phyloP scores from a whole-genome alignment of 78 protist species.

The Dictyostelium purpureum region DNA sequence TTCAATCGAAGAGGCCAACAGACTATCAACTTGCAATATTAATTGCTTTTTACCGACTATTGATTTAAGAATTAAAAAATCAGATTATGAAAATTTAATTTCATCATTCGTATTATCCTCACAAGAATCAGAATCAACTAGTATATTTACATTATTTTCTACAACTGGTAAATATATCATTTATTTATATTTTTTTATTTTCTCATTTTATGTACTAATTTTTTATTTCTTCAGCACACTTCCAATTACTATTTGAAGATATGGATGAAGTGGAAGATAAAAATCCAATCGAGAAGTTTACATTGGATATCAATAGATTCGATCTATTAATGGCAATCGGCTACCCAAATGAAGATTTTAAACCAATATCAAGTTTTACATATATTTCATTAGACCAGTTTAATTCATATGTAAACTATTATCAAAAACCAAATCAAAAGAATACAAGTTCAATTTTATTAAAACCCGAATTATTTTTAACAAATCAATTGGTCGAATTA shows the following conservation, averaged over 20 bases:
- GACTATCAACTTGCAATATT: neutral
- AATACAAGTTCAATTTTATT: neutral
- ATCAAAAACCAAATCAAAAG: slow-evolving; percentile 7
- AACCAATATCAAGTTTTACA: slow-evolving; percentile 17
- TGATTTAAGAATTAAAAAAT: neutral
- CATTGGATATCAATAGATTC: neutral
- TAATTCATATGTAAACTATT: neutral
- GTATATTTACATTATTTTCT: slow-evolving; percentile 12
- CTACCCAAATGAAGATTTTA: slow-evolving; percentile 8
- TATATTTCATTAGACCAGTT: slow-evolving; percentile 12
- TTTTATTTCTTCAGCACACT: neutral
- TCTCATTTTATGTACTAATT: neutral
- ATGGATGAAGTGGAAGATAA: neutral
- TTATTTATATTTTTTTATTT: neutral
- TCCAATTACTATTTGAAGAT: slow-evolving; percentile 11
- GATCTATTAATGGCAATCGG: slow-evolving; percentile 11
- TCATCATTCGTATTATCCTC: neutral
- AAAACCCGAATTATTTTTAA: slow-evolving; percentile 15
- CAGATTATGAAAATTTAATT: slow-evolving; percentile 37
- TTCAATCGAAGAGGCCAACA: slow-evolving; percentile 16
- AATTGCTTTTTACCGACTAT: slow-evolving; percentile 31
- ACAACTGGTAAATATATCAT: neutral
- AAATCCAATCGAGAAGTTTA: slow-evolving; percentile 13
- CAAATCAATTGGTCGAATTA: slow-evolving; percentile 8
- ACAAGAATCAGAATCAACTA: slow-evolving; percentile 1